Evolutionary conservation across 257 asterid genomes (phyloP), one percentile per base, ranked within the genome.

Genomic region (Buddleja alternifolia): DNA sequence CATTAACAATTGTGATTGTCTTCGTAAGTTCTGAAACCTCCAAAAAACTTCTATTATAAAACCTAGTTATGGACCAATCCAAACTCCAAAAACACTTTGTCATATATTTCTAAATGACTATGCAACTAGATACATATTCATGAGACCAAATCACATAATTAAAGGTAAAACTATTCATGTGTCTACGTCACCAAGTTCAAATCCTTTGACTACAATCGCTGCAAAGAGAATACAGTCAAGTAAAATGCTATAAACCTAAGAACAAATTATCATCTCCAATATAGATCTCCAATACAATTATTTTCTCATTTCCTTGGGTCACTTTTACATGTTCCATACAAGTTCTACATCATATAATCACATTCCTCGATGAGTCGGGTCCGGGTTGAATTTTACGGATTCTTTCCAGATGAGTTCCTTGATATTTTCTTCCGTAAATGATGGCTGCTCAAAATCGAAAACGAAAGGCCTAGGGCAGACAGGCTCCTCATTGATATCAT

Each of bases 371-470:
- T 78, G 81, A 77, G 77, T 55, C 25, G 93, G 89, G 71, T 89
- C 90, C 0, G 96, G 97, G 73, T 89, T 89, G 82, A 89, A 89
- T 64, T 74, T 78, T 19, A 87, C 82, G 0, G 97, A 75, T 75
- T 89, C 95, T 78, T 81, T 80, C 97, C 95, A 92, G 42, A 92
- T 92, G 83, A 89, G 94, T 75, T 92, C 97, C 89, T 92, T 92
- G 88, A 92, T 92, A 69, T 89, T 84, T 65, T 89, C 97, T 75
- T 92, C 96, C 10, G 95, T 92, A 51, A 81, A 84, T 0, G 95
- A 74, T 32, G 96, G 97, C 84, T 85, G 97, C 86, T 89, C 97
- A 62, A 89, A 92, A 73, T 92, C 97, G 24, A 89, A 85, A 75
- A 73, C 80, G 68, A 92, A 87, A 59, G 89, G 86, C 63, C 69